Percentiles rank a stretch among this genome's conserved stretches.
These are phyloP conservation scores for Chrysoporthe deuterocubensis DNA, from an alignment of 2,329 filamentous ascomycete genomes.

Conservation along the genomic window DNA sequence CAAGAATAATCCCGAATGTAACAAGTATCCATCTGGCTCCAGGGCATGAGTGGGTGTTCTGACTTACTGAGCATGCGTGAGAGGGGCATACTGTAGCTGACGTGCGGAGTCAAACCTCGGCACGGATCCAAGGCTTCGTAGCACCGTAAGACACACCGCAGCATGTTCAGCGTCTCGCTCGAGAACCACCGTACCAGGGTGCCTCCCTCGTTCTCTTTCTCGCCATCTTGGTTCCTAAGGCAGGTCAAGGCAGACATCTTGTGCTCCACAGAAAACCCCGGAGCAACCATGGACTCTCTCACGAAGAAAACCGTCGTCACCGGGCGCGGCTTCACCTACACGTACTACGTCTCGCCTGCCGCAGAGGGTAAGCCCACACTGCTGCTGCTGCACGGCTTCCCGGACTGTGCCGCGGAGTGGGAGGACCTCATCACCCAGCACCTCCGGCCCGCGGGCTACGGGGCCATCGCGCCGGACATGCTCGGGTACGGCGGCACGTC, in stretches of 20 bases:
- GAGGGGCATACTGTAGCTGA: no score
- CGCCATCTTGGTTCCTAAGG: no score
- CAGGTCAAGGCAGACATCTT: background rate
- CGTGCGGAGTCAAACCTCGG: no score
- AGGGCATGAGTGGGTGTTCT: no score
- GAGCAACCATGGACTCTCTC: conserved; percentile 32
- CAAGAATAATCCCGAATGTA: no score
- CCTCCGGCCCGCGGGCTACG: conserved; percentile 40
- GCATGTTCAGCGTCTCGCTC: no score
- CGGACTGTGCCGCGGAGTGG: conserved; percentile 52
- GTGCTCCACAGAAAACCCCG: background rate
- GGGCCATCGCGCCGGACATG: conserved; percentile 44
- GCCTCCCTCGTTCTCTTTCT: no score
- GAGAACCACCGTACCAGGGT: no score
- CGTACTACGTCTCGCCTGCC: conserved; percentile 42
- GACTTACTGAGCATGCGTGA: no score
- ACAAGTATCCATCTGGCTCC: no score
- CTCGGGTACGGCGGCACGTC: conserved; percentile 38
- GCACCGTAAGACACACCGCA: no score
- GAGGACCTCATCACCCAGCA: conserved; percentile 44
- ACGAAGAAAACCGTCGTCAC: conserved; percentile 37
- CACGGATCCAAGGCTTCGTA: no score
- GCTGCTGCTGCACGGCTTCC: conserved; percentile 54
- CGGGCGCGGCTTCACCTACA: conserved; percentile 43
- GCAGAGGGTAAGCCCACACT: conserved; percentile 38